Evolutionary conservation across 2,329 filamentous ascomycete genomes (phyloP), one percentile per base, ranked within the genome.

Genomic region (Cytospora paraplurivora): DNA sequence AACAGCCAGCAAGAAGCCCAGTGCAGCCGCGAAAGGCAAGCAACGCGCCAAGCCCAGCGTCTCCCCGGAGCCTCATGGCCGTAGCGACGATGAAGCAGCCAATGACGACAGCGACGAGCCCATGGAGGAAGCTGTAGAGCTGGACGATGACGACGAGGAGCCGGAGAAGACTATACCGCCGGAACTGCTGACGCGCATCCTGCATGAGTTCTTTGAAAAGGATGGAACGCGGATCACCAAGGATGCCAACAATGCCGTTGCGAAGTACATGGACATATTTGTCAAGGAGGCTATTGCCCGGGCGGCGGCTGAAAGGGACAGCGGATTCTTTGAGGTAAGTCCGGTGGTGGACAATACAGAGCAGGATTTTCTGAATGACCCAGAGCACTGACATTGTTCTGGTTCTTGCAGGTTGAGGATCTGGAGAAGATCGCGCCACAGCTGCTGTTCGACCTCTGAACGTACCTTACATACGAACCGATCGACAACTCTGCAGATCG

Each of bases 211-310:
- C 73, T 97, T 97, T 72, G 81, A 89, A 69, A 82, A 84, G 65
- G 84, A 89, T 56, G 83, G 84, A 62, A 93, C 90, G 32, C 83
- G 89, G 68, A 87, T 97, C 68, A 88, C 88, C 8, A 88, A 86
- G 70, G 90, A 93, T 71, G 92, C 92, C 4, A 91, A 93, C 73
- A 82, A 79, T 7, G 85, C 93, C 1, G 84, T 93, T 64, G 89
- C 87, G 15, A 92, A 89, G 77, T 98, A 98, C 74, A 84, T 97
- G 76, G 92, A 97, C 75, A 86, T 94, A 0, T 98, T 97, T 77
- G 90, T 97, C 59, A 84, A 90, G 66, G 94, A 98, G 78, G 92
- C 92, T 1, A 87, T 98, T 73, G 92, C 92, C 17, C 79, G 94
- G 72, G 88, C 91, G 47, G 85, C 88, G 11, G 86, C 87, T 64